Evolutionary conservation across 179 eudicot genomes (phyloP), one percentile per base, ranked within the genome.

Genomic region (Spinacia oleracea): DNA sequence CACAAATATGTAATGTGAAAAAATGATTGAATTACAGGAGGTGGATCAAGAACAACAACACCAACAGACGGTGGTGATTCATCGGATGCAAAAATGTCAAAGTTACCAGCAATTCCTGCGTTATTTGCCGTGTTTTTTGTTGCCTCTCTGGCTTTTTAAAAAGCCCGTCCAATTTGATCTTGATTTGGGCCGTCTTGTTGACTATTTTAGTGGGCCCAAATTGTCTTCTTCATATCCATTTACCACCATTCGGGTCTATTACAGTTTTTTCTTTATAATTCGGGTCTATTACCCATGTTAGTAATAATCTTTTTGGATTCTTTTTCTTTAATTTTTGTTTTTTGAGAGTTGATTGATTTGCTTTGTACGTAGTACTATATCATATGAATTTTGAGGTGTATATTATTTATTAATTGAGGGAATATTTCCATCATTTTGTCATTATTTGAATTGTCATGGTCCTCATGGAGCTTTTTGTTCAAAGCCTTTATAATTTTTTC

Each of bases 31-130:
- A 51, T 43, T 72, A 65, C 76, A 84, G 86, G 63, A 23, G 65
- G 81, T 65, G 83, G 86, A 77, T 76, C 83, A 0, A 77, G 72
- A 67, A 53, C 77, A 67, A 53, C 77, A 65, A 73, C 81, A 66
- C 86, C 86, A 73, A 80, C 78, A 60, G 62, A 63, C 40, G 3
- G 40, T 9, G 80, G 43, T 21, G 83, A 78, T 15, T 59, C 83
- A 25, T 80, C 83, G 2, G 77, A 80, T 21, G 86, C 79, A 74
- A 84, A 29, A 74, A 73, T 45, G 51, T 46, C 74, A 73, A 80
- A 66, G 66, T 80, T 64, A 23, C 64, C 83, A 34, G 43, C 31
- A 31, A 38, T 73, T 73, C 59, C 70, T 15, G 50, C 81, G 35
- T 50, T 84, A 1, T 67, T 72, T 68, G 76, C 83, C 43, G 45